Conservation (phyloP, 306 rosid species). For the Bauhinia variegata region DNA sequence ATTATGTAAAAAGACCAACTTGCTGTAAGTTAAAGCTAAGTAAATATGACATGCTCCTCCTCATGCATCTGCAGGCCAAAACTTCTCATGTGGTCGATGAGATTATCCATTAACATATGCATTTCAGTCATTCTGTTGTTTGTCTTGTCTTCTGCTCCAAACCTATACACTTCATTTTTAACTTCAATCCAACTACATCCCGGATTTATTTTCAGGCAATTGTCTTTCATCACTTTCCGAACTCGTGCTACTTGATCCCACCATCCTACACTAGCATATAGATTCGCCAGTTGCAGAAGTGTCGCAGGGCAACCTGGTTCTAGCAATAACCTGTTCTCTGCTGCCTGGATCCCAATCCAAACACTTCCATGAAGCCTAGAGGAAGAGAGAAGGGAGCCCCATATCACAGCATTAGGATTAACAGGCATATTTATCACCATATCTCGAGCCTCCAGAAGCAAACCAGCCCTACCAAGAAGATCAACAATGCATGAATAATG, state of each 20-base stretch:
- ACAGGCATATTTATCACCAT: constrained; percentile 72
- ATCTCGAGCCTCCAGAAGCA: constrained; percentile 63
- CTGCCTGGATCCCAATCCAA: constrained; percentile 75
- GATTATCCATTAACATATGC: constrained; percentile 47
- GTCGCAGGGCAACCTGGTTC: constrained; percentile 75
- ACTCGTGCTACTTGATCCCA: constrained; percentile 62
- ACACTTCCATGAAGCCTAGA: constrained; percentile 71
- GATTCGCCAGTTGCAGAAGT: constrained; percentile 65
- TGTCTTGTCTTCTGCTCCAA: constrained; percentile 71
- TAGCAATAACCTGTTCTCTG: constrained; percentile 64
- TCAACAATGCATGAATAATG: constrained; percentile 80
- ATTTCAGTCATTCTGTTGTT: constrained; percentile 53
- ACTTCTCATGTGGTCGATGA: constrained; percentile 65
- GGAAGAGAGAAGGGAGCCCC: constrained; percentile 87
- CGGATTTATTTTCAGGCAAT: constrained; percentile 63
- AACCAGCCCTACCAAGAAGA: constrained; percentile 86
- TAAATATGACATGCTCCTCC: constrained; percentile 41
- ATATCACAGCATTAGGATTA: constrained; percentile 70
- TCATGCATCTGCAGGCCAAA: constrained; percentile 39
- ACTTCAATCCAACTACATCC: constrained; percentile 86
- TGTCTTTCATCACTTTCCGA: constrained; percentile 73
- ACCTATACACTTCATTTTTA: constrained; percentile 55
- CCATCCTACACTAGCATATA: constrained; percentile 72
- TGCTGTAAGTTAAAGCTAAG: background rate
- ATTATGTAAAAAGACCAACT: background rate